Conservation (phyloP, 164 flowering plant genomes). For the Warburgia ugandensis region DNA sequence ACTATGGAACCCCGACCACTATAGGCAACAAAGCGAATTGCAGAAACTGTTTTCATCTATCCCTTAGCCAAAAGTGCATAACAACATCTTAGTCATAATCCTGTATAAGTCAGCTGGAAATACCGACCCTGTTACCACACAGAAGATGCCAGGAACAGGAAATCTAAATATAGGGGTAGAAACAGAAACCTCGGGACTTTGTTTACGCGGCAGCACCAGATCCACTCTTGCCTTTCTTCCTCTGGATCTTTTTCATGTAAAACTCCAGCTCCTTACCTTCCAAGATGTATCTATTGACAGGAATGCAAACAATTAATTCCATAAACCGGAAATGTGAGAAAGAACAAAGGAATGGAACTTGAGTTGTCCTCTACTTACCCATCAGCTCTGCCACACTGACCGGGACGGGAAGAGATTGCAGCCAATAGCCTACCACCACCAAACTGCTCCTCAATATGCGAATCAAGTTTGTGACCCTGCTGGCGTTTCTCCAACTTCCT, state of each 20-base stretch:
- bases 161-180: too few species aligned
- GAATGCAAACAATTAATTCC: neutral
- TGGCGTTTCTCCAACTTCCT: conserved; percentile 22
- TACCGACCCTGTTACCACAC: too few species aligned
- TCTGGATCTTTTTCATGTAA: conserved; percentile 24
- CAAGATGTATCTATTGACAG: conserved; percentile 19
- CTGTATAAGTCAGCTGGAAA: too few species aligned
- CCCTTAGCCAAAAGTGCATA: too few species aligned
- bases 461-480: conserved; percentile 22
- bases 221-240: conserved; percentile 29
- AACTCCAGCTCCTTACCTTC: conserved; percentile 33
- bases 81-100: too few species aligned
- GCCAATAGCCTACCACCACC: conserved; percentile 23
- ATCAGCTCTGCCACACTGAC: conserved; percentile 30
- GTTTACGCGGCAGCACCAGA: conserved; percentile 5
- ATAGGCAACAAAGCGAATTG: too few species aligned
- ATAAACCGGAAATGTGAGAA: neutral
- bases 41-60: too few species aligned
- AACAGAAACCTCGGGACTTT: too few species aligned
- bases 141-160: too few species aligned
- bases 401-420: conserved; percentile 29
- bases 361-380: conserved; percentile 10
- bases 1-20: too few species aligned
- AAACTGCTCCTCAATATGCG: conserved; percentile 30
- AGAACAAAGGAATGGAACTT: neutral